Base-by-base conservation (phyloP, 2,329 filamentous ascomycete species). In the Xylariales sp. region DNA sequence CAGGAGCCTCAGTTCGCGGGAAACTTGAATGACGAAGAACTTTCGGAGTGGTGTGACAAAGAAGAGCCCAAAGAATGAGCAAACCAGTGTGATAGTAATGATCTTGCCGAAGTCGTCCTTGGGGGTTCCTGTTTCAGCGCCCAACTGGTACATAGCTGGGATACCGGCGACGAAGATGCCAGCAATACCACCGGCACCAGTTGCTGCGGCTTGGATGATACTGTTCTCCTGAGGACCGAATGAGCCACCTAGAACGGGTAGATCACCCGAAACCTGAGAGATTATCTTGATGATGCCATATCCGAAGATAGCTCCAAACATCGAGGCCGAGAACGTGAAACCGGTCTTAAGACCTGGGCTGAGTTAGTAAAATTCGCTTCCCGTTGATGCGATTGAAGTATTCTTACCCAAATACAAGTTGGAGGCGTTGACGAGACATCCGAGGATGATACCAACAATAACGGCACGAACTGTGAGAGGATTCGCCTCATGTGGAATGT, bases 41-140 rank as follows among this genome's bases (percentile, higher is more conserved):
- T 73, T 75, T 35, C 74, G 71, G 18, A 74, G 61, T 24, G 71
- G 70, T 4, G 69, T 74, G 41, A 67, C 66, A 51, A 74, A 74
- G 53, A 73, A 71, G 45, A 75, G 63, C 3, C 74, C 74, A 52
- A 75, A 74, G 60, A 74, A 77, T 44, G 67, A 65, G 41, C 74
- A 69, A 37, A 70, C 61, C 6, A 32, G 29, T 16, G 72, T 74
- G 40, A 77, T 61, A 10, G 69, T 67, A 43, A 76, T 63, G 38
- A 78, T 65, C 33, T 66, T 62, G 48, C 66, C 64, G 14, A 16
- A 43, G 33, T 32, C 32, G 18, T 61, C 51, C 29, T 61, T 56
- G 4, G 69, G 69, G 4, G 59, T 63, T 14, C 59, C 53, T 5
- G 47, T 46, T 32, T 72, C 47, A 12, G 71, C 58, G 2, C 59